Percentiles rank a stretch among this genome's conserved stretches.
Conservation (phyloP, 2,329 filamentous ascomycete species). For the Claviceps purpurea region DNA sequence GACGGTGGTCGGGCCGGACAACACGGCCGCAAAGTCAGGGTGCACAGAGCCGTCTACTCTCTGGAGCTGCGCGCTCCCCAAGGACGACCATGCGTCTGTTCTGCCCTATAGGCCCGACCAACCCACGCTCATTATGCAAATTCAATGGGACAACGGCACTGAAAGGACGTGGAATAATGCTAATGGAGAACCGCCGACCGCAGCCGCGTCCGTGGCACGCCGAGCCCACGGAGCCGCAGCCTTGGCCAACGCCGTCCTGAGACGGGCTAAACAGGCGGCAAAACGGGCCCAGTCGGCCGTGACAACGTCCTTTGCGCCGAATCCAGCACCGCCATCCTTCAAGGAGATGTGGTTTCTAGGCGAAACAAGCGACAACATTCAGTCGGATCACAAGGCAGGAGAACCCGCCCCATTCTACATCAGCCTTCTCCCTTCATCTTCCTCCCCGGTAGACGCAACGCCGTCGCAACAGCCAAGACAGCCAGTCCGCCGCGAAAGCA, state of each 20-base stretch:
- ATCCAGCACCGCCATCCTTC: conserved; percentile 44
- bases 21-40: conserved; percentile 46
- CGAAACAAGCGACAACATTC: conserved; percentile 67
- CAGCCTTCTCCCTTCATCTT: conserved; percentile 44
- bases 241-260: conserved; percentile 13
- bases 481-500: conserved; percentile 9
- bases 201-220: conserved; percentile 11
- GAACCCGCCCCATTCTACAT: conserved; percentile 86
- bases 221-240: conserved; percentile 14
- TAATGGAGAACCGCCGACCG: conserved; percentile 21
- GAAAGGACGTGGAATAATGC: conserved; percentile 35
- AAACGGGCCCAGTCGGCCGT: background rate
- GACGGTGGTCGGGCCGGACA: conserved; percentile 62
- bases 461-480: too few species aligned
- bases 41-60: conserved; percentile 62
- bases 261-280: conserved; percentile 8
- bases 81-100: conserved; percentile 55
- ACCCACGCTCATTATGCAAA: conserved; percentile 70
- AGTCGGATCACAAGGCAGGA: conserved; percentile 55
- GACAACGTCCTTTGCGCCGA: conserved; percentile 28
- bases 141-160: conserved; percentile 55
- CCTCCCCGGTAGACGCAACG: too few species aligned
- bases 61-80: conserved; percentile 80
- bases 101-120: conserved; percentile 51
- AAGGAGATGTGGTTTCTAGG: conserved; percentile 71